Base-by-base conservation (phyloP, 78 protist species). In the Pigoraptor vietnamica region DNA sequence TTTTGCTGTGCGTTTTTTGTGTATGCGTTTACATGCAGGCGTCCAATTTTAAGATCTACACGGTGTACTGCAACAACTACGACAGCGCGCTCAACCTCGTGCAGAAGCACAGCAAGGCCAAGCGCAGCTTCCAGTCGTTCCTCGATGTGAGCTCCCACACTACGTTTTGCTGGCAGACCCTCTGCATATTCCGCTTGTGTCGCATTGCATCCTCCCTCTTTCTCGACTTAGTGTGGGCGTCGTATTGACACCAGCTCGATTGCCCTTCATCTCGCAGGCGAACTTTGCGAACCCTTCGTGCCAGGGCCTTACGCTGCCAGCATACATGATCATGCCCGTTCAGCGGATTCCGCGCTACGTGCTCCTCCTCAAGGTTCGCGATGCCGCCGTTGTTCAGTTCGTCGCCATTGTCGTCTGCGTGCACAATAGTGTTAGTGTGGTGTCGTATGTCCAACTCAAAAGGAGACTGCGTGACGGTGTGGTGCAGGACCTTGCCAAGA, bases 341-440 rank as follows among this genome's bases (percentile, higher is more conserved):
- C 93, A 91, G 84, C 89, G 93, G 1, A 91, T 91, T 25, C 89
- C 93, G 1, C 93, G 93, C 33, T 91, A 86, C 83, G 14, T n/a
- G 29, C 33, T 91, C 39, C 90, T 91, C 37, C 24, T 91, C 67
- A 87, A 91, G 87, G 92, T 90, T 2, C 2, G 35, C 21, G 35
- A n/a, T n/a, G n/a, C 19, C 79, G n/a, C n/a, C n/a, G n/a, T n/a
- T n/a, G n/a, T n/a, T n/a, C n/a, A n/a, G n/a, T n/a, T n/a, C n/a
- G n/a, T n/a, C n/a, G n/a, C n/a, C n/a, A n/a, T n/a, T n/a, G n/a
- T n/a, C n/a, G n/a, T n/a, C n/a, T n/a, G n/a, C n/a, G n/a, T n/a
- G n/a, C n/a, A n/a, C n/a, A n/a, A n/a, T n/a, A n/a, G n/a, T n/a
- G n/a, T n/a, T n/a, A n/a, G n/a, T n/a, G n/a, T n/a, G n/a, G n/a